Percentiles rank a stretch among this genome's conserved stretches.
phyloP scores from a whole-genome alignment of 192 early-diverging fungal species.

The Haplosporangium gracile region DNA sequence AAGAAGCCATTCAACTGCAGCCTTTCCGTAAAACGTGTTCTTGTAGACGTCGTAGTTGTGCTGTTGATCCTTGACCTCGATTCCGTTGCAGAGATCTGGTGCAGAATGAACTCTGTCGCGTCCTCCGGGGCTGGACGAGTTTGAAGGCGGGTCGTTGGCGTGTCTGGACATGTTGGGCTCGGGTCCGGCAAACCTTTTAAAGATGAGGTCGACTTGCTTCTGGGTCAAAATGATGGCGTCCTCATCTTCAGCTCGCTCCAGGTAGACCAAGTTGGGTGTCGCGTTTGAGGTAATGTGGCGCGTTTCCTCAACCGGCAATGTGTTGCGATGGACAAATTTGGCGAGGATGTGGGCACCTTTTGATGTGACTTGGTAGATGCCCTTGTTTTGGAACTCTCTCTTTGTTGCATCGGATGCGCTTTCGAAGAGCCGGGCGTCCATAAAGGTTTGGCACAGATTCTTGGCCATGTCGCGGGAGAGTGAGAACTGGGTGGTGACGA shows the following conservation, averaged over 20 bases:
- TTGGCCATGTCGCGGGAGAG: constrained; percentile 70
- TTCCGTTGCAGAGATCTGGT: constrained; percentile 52
- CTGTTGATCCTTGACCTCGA: constrained; percentile 60
- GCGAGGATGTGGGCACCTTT: constrained; percentile 67
- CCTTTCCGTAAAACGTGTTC: constrained; percentile 62
- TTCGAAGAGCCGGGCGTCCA: constrained; percentile 64
- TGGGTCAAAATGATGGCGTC: constrained; percentile 60
- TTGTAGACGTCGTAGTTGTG: constrained; percentile 44
- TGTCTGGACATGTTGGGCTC: constrained; percentile 50
- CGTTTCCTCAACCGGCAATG: constrained; percentile 29
- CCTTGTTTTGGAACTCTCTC: constrained; percentile 61
- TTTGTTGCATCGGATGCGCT: constrained; percentile 58
- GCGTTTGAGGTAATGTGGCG: constrained; percentile 55
- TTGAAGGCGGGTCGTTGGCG: constrained; percentile 9
- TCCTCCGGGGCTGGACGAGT: constrained; percentile 13
- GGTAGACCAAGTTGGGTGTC: constrained; percentile 38
- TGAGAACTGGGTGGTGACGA: constrained; percentile 70
- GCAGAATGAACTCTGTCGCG: constrained; percentile 19
- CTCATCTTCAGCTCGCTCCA: constrained; percentile 63
- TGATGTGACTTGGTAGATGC: constrained; percentile 59
- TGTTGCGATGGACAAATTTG: constrained; percentile 61
- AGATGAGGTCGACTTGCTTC: constrained; percentile 52
- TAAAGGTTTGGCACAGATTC: constrained; percentile 65
- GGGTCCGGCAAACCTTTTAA: constrained; percentile 60
- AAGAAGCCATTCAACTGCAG: constrained; percentile 64